Evolutionary conservation across 129 eudicot genomes (phyloP).

Genomic region (Helianthus tuberosus): DNA sequence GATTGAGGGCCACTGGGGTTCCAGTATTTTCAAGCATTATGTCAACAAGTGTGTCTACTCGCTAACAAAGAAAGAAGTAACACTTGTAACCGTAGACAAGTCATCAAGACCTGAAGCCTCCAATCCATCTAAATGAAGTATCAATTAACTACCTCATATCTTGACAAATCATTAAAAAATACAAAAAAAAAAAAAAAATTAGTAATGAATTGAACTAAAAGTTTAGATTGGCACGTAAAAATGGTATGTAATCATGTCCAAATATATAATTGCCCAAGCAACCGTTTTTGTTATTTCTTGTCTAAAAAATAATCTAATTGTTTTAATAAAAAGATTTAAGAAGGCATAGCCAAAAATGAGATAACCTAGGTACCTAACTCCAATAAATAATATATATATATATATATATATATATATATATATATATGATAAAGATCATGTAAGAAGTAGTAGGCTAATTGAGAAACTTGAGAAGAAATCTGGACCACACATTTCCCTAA

Average conservation of each 20-base stretch:
- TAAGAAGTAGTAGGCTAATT: too few species aligned
- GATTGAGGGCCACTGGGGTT: constrained; percentile 94
- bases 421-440: too few species aligned
- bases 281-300: too few species aligned
- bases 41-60: constrained; percentile 92
- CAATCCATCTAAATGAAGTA: constrained; percentile 91
- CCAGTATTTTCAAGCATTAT: constrained; percentile 97
- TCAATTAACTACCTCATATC: constrained; percentile 96
- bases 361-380: too few species aligned
- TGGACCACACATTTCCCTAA: too few species aligned
- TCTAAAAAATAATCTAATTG: too few species aligned
- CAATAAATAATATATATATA: too few species aligned
- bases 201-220: constrained; percentile 1
- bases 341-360: too few species aligned
- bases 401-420: too few species aligned
- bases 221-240: neutral
- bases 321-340: too few species aligned
- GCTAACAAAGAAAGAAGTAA: constrained; percentile 99
- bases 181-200: neutral
- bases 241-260: neutral
- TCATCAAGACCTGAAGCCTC: constrained; percentile 93
- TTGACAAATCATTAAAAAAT: constrained; percentile 33
- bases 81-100: constrained; percentile 83
- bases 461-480: too few species aligned
- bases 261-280: neutral